Conservation (phyloP, 1,139 yeast species). For the Meyerozyma smithsonii region DNA sequence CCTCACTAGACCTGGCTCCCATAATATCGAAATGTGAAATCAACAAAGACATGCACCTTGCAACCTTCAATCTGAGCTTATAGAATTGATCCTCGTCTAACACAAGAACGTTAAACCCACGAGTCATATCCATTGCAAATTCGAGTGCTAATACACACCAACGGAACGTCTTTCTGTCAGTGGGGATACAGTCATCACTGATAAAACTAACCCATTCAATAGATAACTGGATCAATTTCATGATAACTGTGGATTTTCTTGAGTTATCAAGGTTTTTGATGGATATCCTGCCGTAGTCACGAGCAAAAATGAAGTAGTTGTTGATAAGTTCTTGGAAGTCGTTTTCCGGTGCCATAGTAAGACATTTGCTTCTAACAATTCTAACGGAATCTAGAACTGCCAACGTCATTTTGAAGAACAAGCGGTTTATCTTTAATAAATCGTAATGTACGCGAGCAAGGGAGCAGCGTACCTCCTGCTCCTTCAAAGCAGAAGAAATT, state of each 20-base stretch:
- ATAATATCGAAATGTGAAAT: constrained; percentile 96
- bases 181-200: constrained; percentile 91
- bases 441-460: constrained; percentile 72
- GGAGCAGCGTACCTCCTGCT: constrained; percentile 64
- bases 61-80: constrained; percentile 73
- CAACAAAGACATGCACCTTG: constrained; percentile 89
- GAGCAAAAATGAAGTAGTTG: constrained; percentile 70
- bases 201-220: constrained; percentile 91
- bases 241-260: constrained; percentile 64
- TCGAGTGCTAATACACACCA: constrained; percentile 97
- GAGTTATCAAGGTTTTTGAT: constrained; percentile 60
- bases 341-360: constrained; percentile 38
- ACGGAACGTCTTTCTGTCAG: constrained; percentile 84
- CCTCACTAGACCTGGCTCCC: constrained; percentile 95
- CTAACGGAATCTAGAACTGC: constrained; percentile 63
- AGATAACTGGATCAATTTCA: constrained; percentile 69
- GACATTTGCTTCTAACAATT: constrained; percentile 44
- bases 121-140: constrained; percentile 92
- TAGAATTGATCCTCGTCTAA: constrained; percentile 74
- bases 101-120: constrained; percentile 83
- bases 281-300: constrained; percentile 79
- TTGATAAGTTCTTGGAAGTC: constrained; percentile 71
- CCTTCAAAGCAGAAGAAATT: constrained; percentile 33
- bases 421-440: constrained; percentile 59
- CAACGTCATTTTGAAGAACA: constrained; percentile 66